These are phyloP conservation scores for Capsella bursapastoris DNA, from an alignment of 345 rosid species.

Conservation along the genomic window DNA sequence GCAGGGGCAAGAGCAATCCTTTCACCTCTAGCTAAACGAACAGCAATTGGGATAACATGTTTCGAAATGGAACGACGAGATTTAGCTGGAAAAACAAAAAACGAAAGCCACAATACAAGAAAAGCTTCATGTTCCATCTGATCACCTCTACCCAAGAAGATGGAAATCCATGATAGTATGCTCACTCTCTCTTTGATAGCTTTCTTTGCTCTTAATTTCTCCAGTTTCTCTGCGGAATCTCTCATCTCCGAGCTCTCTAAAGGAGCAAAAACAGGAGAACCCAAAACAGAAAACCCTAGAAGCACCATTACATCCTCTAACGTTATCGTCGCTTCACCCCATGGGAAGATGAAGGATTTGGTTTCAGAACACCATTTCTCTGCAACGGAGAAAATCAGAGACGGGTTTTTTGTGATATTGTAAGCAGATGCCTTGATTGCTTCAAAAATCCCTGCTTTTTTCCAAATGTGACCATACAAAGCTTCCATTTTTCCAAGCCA, in stretches of 20 bases:
- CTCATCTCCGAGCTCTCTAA: neutral
- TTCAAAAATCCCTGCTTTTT: neutral
- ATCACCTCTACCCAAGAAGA: neutral
- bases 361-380: conserved; percentile 4
- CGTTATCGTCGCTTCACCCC: conserved; percentile 4
- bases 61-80: neutral
- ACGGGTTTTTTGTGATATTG: neutral
- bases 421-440: neutral
- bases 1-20: neutral
- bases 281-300: conserved; percentile 9
- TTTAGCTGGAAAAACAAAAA: neutral
- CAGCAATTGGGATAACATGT: neutral
- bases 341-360: conserved; percentile 4
- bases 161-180: neutral
- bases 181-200: neutral
- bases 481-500: neutral
- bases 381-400: neutral
- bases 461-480: neutral
- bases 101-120: conserved; percentile 6
- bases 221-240: neutral
- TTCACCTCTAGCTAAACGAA: conserved; percentile 10
- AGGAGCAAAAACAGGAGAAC: neutral
- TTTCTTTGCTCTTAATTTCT: neutral
- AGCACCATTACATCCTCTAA: conserved; percentile 7
- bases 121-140: conserved; percentile 11